Percentiles rank a stretch among this genome's conserved stretches.
Evolutionary conservation across 2,329 filamentous ascomycete species (phyloP).

Genomic region (Alternaria postmessia): DNA sequence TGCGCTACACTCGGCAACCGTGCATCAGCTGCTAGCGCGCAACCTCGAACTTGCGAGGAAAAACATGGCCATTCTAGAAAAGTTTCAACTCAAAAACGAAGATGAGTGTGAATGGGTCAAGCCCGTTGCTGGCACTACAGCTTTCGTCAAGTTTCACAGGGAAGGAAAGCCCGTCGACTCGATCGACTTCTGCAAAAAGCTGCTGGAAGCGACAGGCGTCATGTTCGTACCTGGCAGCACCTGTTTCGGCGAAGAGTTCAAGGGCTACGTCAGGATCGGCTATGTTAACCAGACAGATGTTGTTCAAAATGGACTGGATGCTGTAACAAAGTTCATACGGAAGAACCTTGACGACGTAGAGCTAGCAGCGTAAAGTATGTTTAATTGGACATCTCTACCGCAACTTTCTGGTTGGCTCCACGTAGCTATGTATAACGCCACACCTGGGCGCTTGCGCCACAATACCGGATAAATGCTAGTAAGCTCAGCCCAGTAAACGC

Average conservation of each 20-base stretch:
- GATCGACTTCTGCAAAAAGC: conserved; percentile 72
- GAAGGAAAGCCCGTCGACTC: conserved; percentile 73
- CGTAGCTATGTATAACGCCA: neutral
- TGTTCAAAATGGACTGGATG: conserved; percentile 70
- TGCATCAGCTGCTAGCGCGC: conserved; percentile 68
- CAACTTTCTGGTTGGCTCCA: neutral
- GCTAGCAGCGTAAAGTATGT: conserved; percentile 28
- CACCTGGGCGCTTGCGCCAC: neutral
- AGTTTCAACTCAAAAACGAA: conserved; percentile 71
- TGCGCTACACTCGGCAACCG: conserved; percentile 71
- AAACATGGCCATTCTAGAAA: conserved; percentile 72
- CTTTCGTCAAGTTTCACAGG: conserved; percentile 74
- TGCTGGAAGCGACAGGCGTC: conserved; percentile 74
- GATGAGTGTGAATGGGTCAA: conserved; percentile 74
- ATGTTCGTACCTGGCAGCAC: conserved; percentile 76
- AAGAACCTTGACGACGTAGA: conserved; percentile 63
- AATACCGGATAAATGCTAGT: neutral
- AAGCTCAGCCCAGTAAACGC: neutral
- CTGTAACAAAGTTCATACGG: conserved; percentile 62
- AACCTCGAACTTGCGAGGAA: conserved; percentile 73
- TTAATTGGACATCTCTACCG: neutral
- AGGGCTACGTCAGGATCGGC: conserved; percentile 79
- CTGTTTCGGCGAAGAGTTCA: conserved; percentile 76
- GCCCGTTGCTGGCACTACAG: conserved; percentile 81
- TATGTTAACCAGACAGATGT: conserved; percentile 76